A percentile compares a stretch with the other conserved stretches of the same genome.
Conservation (phyloP, 306 rosid species). For the Casuarina cunninghamiana region DNA sequence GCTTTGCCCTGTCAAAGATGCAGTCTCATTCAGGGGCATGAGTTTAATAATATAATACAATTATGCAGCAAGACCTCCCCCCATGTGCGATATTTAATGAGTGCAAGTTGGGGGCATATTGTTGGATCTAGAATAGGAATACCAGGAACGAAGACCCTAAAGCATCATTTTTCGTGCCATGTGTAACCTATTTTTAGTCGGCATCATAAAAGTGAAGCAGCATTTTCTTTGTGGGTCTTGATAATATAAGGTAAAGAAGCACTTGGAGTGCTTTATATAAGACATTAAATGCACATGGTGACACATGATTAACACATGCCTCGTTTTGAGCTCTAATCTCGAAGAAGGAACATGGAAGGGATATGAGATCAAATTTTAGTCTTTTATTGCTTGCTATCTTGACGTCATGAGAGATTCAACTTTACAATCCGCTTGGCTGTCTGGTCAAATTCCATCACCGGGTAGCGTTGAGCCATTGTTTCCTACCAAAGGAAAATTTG, state of each 20-base stretch:
- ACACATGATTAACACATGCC: neutral
- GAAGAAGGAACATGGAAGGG: neutral
- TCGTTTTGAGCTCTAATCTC: neutral
- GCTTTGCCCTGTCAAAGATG: too few relatives aligned
- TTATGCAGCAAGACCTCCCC: neutral
- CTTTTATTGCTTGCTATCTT: too few relatives aligned
- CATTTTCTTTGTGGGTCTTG: neutral
- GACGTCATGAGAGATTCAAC: too few relatives aligned
- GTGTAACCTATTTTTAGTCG: conserved; percentile 26
- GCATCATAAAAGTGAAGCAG: conserved; percentile 29
- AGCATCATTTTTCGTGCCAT: neutral
- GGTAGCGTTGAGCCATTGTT: neutral
- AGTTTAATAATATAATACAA: neutral
- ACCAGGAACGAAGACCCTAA: neutral
- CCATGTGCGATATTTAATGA: neutral
- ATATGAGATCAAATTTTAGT: neutral
- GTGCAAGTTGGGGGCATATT: neutral
- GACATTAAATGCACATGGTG: conserved; percentile 9
- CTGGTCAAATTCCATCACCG: neutral
- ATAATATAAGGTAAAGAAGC: neutral
- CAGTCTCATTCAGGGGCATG: neutral
- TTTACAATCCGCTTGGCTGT: neutral
- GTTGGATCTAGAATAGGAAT: neutral
- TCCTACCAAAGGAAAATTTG: neutral
- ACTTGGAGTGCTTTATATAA: neutral